Evolutionary conservation across 2,329 filamentous ascomycete genomes (phyloP).

Genomic region (Fusarium kyushuense): DNA sequence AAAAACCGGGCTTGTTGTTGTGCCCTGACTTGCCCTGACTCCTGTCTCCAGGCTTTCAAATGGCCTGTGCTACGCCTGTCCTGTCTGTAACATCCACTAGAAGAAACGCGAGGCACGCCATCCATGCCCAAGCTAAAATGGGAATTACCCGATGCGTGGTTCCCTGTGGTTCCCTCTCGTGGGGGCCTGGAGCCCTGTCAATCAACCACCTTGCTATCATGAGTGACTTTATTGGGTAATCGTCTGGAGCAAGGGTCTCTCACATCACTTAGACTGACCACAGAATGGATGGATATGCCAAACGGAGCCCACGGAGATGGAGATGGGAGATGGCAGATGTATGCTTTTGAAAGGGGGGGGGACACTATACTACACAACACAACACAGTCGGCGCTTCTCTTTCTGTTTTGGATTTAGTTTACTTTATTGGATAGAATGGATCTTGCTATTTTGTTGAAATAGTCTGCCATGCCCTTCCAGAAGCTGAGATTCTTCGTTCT

Average conservation of each 20-base stretch:
- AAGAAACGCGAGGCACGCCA: conserved; percentile 40
- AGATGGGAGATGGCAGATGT: not conserved
- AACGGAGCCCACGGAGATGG: conserved; percentile 42
- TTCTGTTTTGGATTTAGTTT: conserved; percentile 15
- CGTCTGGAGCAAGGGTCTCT: conserved; percentile 17
- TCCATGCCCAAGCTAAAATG: conserved; percentile 37
- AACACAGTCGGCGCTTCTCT: conserved; percentile 33
- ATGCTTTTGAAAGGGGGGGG: conserved; percentile 16
- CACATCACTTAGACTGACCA: conserved; percentile 5
- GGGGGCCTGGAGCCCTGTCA: conserved; percentile 47
- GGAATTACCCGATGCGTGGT: conserved; percentile 44
- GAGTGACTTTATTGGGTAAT: conserved; percentile 46
- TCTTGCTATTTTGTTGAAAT: conserved; percentile 23
- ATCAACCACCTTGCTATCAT: conserved; percentile 47
- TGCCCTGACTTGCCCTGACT: not conserved
- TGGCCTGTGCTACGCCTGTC: not conserved
- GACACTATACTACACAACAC: conserved; percentile 5
- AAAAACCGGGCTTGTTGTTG: not conserved
- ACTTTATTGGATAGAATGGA: conserved; percentile 25
- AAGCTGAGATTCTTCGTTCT: conserved; percentile 28
- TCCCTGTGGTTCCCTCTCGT: conserved; percentile 29
- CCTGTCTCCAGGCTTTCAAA: conserved; percentile 10
- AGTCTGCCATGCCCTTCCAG: conserved; percentile 32
- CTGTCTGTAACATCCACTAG: conserved; percentile 3
- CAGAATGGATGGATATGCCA: conserved; percentile 23